Base-by-base conservation (phyloP, 305 asterid species). In the Lippia alba region DNA sequence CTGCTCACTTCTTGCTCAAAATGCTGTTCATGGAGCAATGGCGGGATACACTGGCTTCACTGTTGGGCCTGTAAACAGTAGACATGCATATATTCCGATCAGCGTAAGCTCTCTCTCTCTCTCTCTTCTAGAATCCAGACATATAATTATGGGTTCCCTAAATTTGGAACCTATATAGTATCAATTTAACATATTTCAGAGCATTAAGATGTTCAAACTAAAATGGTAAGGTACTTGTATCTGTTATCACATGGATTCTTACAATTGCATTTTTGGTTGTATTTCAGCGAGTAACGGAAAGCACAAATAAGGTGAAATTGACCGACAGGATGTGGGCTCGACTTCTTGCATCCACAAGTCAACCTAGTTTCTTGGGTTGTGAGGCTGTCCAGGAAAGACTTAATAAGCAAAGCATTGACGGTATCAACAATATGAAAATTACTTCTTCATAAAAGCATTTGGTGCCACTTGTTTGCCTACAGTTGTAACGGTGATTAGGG, bases 301-400 rank as follows among this genome's bases (percentile, higher is more conserved):
- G 79, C 19, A 84, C 74, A 64, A 94, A 88, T 75, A 79, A 72
- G 2, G 96, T 94, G 81, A 83, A 78, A 72, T 49, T 91, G 81
- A 91, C 96, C 0, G 95, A 90, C 80, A 77, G 99, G 79, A 89
- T 84, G 94, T 91, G 99, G 99, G 96, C 96, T 61, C 93, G 99
- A 61, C 93, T 94, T 72, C 95, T 94, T 39, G 90, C 94, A 15
- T 94, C 97, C 24, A 94, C 99, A 9, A 88, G 86, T 81, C 99
- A 94, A 78, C 99, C 99, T 46, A 85, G 92, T 73, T 91, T 94
- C 68, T 44, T 89, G 10, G 61, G 63, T 15, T 76, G 82, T 66
- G 92, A 87, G 59, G 76, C 58, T 57, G 79, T 80, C 75, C 86
- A 62, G 72, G 92, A 84, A 70, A 77, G 73, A 74, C 74, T 79